Conservation (phyloP, 371 early-diverging fungal species). For the Mortierella sp. region DNA sequence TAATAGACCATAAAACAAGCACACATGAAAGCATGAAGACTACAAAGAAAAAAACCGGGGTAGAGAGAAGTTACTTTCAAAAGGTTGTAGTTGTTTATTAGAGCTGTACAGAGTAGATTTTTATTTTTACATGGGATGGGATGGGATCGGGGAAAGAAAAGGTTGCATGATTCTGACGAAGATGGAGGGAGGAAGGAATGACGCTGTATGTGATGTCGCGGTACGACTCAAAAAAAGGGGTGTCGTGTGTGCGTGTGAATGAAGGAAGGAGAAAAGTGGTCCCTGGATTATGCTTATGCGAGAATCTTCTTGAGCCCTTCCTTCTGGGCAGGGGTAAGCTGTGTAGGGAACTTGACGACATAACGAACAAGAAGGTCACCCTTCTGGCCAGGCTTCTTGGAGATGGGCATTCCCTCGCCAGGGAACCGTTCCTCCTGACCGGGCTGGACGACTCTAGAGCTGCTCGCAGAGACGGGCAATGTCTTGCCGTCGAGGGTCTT, state of each 20-base stretch:
- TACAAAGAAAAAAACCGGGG: neutral
- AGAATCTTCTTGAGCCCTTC: constrained; percentile 67
- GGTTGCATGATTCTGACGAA: neutral
- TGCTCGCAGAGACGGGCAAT: constrained; percentile 74
- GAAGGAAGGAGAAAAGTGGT: neutral
- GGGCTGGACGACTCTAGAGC: constrained; percentile 74
- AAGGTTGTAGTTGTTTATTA: neutral
- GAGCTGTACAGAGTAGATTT: neutral
- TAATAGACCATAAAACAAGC: neutral
- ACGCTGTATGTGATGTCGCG: neutral
- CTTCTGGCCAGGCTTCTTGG: constrained; percentile 84
- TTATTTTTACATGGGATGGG: neutral
- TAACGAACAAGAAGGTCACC: constrained; percentile 90
- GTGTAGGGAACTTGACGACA: constrained; percentile 85
- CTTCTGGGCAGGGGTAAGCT: constrained; percentile 82
- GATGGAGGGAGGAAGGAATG: neutral
- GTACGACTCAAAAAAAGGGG: neutral
- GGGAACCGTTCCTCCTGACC: constrained; percentile 81
- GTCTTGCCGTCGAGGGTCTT: constrained; percentile 85
- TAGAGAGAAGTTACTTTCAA: too few relatives aligned
- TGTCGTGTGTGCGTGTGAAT: neutral
- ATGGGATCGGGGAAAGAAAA: neutral
- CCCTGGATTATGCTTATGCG: constrained; percentile 22
- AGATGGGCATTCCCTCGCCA: constrained; percentile 96
- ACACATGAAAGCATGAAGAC: neutral